Evolutionary conservation across 2,329 filamentous ascomycete species (phyloP).

Genomic region (Colletotrichum scovillei): DNA sequence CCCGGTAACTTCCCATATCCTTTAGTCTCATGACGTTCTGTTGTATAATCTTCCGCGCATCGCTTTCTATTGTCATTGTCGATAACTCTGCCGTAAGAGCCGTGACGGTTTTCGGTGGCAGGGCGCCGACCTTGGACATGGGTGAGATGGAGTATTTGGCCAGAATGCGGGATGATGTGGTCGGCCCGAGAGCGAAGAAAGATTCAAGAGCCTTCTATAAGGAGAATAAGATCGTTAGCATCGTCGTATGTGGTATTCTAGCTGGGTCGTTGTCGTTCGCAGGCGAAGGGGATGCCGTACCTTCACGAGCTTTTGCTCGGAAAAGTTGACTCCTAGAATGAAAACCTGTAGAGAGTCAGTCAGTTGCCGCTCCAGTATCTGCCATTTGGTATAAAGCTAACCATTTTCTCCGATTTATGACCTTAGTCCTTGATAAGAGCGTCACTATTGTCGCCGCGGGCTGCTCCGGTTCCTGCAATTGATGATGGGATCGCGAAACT

Average conservation of each 20-base stretch:
- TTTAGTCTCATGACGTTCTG: constrained; percentile 89
- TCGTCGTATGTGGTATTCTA: constrained; percentile 1
- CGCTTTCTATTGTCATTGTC: constrained; percentile 93
- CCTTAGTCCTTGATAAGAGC: neutral
- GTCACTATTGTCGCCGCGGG: neutral
- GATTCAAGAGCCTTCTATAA: constrained; percentile 77
- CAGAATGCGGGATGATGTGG: constrained; percentile 79
- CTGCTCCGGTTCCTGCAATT: neutral
- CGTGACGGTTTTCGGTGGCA: constrained; percentile 81
- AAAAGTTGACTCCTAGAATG: constrained; percentile 88
- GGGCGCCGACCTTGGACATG: constrained; percentile 78
- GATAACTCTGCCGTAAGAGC: constrained; percentile 87
- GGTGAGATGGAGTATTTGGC: constrained; percentile 91
- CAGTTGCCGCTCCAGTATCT: neutral
- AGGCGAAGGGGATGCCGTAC: constrained; percentile 57
- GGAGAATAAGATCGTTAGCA: constrained; percentile 6
- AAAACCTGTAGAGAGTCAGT: constrained; percentile 69
- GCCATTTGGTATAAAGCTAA: neutral
- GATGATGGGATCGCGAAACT: constrained; percentile 24
- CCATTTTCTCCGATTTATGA: constrained; percentile 21
- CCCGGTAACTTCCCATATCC: constrained; percentile 91
- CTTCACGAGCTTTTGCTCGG: constrained; percentile 84
- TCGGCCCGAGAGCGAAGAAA: constrained; percentile 87
- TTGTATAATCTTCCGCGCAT: constrained; percentile 79
- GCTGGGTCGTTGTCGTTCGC: neutral